Percentiles rank a stretch among this genome's conserved stretches.
These are phyloP conservation scores for Trametes sanguinea DNA, from an alignment of 768 basidiomycete genomes.

Conservation along the genomic window DNA sequence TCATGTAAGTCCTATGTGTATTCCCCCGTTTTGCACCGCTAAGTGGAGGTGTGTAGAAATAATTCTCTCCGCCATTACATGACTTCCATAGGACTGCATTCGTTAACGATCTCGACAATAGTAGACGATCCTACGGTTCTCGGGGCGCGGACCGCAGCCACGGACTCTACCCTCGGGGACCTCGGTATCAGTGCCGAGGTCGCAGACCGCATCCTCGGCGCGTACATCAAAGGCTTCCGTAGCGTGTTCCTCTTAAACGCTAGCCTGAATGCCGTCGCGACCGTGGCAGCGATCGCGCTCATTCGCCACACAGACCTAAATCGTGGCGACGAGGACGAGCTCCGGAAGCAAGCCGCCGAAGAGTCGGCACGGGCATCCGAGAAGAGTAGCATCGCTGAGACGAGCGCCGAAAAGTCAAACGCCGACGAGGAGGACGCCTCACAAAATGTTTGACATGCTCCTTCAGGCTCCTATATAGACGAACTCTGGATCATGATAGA, in stretches of 20 bases:
- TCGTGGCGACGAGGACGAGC: conserved; percentile 53
- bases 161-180: conserved; percentile 10
- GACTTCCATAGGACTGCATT: conserved; percentile 39
- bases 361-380: conserved; percentile 18
- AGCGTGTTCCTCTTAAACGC: conserved; percentile 64
- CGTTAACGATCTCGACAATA: conserved; percentile 42
- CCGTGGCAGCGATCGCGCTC: conserved; percentile 57
- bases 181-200: conserved; percentile 39
- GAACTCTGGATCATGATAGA: not conserved
- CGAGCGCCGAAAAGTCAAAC: not conserved
- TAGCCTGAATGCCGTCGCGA: conserved; percentile 52
- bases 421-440: not conserved
- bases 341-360: conserved; percentile 44
- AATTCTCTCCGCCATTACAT: conserved; percentile 49
- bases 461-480: not conserved
- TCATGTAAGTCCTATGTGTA: conserved; percentile 43
- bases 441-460: conserved; percentile 4
- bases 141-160: conserved; percentile 33
- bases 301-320: conserved; percentile 64
- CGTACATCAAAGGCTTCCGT: conserved; percentile 59
- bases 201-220: conserved; percentile 47
- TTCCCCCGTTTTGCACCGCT: not conserved
- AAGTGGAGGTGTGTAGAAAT: conserved; percentile 36
- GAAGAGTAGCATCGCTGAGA: conserved; percentile 7
- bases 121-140: conserved; percentile 51